These are phyloP conservation scores for Penicillium sp. DNA, from an alignment of 2,329 filamentous ascomycete species.

Conservation along the genomic window DNA sequence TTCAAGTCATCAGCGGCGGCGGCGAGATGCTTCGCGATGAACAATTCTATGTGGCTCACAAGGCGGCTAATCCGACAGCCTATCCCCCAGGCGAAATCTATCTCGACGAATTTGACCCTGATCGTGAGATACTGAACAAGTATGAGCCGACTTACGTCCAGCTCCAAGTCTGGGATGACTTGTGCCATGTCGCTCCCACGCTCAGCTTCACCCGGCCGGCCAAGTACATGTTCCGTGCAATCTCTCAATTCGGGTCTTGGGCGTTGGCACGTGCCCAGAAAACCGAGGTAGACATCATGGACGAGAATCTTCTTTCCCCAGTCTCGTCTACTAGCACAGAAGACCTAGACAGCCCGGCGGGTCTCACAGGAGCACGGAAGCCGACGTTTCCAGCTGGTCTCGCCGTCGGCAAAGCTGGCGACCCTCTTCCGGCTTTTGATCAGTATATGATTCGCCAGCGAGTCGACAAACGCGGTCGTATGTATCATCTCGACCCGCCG, in stretches of 20 bases:
- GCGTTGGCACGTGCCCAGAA: conserved; percentile 80
- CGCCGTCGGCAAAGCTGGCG: conserved; percentile 80
- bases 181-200: conserved; percentile 90
- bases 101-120: conserved; percentile 63
- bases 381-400: conserved; percentile 22
- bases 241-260: conserved; percentile 94
- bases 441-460: conserved; percentile 91
- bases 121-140: conserved; percentile 55
- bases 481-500: conserved; percentile 66
- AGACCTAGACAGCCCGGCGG: conserved; percentile 9
- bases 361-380: conserved; percentile 9
- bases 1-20: conserved; percentile 83
- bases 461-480: conserved; percentile 74
- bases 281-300: conserved; percentile 74
- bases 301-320: conserved; percentile 75
- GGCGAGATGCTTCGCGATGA: conserved; percentile 90
- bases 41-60: conserved; percentile 93
- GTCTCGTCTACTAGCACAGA: conserved; percentile 61
- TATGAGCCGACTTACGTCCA: conserved; percentile 89
- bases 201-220: conserved; percentile 96
- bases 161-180: conserved; percentile 91
- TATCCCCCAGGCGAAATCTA: conserved; percentile 70
- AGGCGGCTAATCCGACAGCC: conserved; percentile 78
- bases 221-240: conserved; percentile 91
- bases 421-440: conserved; percentile 75